Conservation (phyloP, 2,329 filamentous ascomycete genomes). For the Fusarium clavum region DNA sequence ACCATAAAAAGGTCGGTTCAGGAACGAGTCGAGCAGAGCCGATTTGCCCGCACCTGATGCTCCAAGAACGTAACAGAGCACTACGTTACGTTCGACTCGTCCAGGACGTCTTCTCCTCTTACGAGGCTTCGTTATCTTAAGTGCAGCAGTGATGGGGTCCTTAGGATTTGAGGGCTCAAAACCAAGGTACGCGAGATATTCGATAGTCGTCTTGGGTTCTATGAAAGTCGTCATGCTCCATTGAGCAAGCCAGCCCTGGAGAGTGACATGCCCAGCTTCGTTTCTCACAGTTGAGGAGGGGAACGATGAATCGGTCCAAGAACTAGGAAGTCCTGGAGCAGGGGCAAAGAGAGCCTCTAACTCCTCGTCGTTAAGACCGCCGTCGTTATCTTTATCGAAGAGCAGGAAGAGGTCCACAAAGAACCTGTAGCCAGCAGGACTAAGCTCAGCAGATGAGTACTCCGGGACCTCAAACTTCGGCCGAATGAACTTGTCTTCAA, state of each 20-base stretch:
- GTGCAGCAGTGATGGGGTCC: constrained; percentile 80
- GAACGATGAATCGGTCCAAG: constrained; percentile 90
- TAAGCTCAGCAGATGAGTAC: constrained; percentile 91
- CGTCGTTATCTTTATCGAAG: constrained; percentile 98
- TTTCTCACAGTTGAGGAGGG: constrained; percentile 95
- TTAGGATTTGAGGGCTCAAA: constrained; percentile 86
- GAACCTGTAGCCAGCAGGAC: constrained; percentile 93
- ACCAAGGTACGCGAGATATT: constrained; percentile 95
- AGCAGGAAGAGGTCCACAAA: constrained; percentile 96
- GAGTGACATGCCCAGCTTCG: constrained; percentile 92
- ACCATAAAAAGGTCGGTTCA: constrained; percentile 85
- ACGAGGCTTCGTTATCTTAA: constrained; percentile 92
- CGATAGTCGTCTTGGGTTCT: constrained; percentile 92
- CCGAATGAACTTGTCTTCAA: constrained; percentile 91
- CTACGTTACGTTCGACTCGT: constrained; percentile 91
- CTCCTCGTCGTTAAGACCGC: constrained; percentile 88
- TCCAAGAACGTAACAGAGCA: constrained; percentile 92
- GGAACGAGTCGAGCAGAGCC: constrained; percentile 87
- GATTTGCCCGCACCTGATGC: constrained; percentile 91
- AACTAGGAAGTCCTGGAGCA: constrained; percentile 86
- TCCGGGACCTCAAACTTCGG: constrained; percentile 95
- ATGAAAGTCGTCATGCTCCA: constrained; percentile 99
- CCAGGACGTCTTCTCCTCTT: constrained; percentile 86
- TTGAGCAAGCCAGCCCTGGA: constrained; percentile 97
- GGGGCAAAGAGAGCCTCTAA: constrained; percentile 89